phyloP scores from a whole-genome alignment of 768 basidiomycete genomes.

The Leucocoprinus sp. region DNA sequence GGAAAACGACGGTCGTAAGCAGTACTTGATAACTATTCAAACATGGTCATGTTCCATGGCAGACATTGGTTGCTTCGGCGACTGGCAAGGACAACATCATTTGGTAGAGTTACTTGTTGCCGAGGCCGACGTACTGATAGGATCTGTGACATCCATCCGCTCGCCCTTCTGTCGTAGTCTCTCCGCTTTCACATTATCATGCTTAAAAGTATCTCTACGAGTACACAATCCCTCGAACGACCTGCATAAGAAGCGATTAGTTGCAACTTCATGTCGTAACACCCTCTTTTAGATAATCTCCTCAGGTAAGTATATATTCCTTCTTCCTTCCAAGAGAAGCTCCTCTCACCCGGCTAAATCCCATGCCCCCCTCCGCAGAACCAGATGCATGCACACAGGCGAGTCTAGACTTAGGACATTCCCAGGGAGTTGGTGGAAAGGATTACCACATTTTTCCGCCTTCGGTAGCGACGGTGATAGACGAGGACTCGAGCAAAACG shows the following conservation, averaged over 20 bases:
- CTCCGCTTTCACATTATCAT: neutral
- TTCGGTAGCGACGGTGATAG: neutral
- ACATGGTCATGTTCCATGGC: no score
- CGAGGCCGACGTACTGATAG: neutral
- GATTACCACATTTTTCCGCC: neutral
- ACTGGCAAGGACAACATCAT: no score
- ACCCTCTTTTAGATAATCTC: constrained; percentile 4
- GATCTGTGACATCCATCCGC: neutral
- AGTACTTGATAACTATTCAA: no score
- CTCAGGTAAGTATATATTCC: constrained; percentile 11
- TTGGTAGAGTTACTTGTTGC: no score
- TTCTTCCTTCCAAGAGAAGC: neutral
- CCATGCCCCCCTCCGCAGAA: neutral
- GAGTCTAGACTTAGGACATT: neutral
- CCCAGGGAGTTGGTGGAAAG: neutral
- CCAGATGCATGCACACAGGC: neutral
- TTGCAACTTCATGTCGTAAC: constrained; percentile 7
- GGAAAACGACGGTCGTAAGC: no score
- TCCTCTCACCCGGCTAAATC: neutral
- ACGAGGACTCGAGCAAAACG: constrained; percentile 17
- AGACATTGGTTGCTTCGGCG: no score
- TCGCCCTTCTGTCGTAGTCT: neutral
- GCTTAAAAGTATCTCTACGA: constrained; percentile 7
- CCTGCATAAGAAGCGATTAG: constrained; percentile 1
- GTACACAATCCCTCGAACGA: neutral